These are phyloP conservation scores for Saccharomycopsis sp. DNA, from an alignment of 805 yeast species.

Conservation along the genomic window DNA sequence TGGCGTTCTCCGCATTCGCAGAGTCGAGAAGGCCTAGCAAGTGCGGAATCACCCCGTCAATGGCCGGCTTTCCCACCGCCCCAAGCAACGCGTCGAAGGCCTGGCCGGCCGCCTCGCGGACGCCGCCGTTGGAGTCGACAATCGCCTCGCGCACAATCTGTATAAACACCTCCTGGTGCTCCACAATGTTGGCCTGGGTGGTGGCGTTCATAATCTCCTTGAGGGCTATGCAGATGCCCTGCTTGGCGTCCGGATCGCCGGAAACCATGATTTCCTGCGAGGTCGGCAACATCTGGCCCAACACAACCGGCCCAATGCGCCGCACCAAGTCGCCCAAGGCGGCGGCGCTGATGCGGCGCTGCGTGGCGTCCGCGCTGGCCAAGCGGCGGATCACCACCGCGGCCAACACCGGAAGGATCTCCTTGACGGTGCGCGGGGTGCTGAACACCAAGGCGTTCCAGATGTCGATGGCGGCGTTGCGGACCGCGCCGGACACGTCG, in stretches of 20 bases:
- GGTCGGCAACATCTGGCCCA: constrained; percentile 79
- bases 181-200: constrained; percentile 48
- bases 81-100: constrained; percentile 87
- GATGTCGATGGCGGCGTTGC: constrained; percentile 84
- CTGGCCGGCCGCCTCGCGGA: constrained; percentile 85
- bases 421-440: constrained; percentile 91
- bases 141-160: constrained; percentile 71
- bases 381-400: constrained; percentile 72
- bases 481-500: constrained; percentile 79
- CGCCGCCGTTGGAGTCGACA: constrained; percentile 63
- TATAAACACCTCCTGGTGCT: constrained; percentile 64
- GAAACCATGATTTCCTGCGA: constrained; percentile 54
- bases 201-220: constrained; percentile 79
- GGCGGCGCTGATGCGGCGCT: constrained; percentile 84
- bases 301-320: constrained; percentile 84
- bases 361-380: constrained; percentile 73
- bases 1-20: constrained; percentile 61
- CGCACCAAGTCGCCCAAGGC: constrained; percentile 92
- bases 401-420: constrained; percentile 79
- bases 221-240: constrained; percentile 94
- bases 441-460: constrained; percentile 97
- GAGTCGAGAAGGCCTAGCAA: constrained; percentile 63
- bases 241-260: constrained; percentile 75
- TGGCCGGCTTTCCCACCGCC: constrained; percentile 73
- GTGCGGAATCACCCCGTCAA: constrained; percentile 84